phyloP scores from a whole-genome alignment of 2,329 filamentous ascomycete species.

The Ophiostoma ips region DNA sequence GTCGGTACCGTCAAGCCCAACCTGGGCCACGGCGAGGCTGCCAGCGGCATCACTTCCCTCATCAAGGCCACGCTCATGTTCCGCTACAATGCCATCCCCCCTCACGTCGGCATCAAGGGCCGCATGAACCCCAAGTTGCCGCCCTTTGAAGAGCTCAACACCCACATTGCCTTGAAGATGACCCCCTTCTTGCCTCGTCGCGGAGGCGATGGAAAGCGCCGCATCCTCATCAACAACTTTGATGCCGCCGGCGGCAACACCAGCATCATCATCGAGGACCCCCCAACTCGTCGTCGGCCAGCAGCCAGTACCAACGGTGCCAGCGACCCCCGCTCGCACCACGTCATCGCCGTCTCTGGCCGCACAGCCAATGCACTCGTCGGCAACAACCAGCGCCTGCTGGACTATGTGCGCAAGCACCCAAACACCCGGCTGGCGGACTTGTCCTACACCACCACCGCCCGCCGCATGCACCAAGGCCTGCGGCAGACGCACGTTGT shows the following conservation, averaged over 20 bases:
- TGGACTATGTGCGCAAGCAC: conserved; percentile 37
- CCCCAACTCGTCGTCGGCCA: conserved; percentile 24
- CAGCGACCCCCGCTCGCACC: conserved; percentile 41
- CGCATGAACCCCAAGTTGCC: conserved; percentile 47
- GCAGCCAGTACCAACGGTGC: conserved; percentile 10
- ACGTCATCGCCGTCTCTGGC: conserved; percentile 45
- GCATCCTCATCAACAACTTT: conserved; percentile 53
- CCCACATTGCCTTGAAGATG: conserved; percentile 42
- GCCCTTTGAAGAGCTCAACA: conserved; percentile 36
- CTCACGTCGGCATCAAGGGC: conserved; percentile 53
- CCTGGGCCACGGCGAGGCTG: conserved; percentile 48
- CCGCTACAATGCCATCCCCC: conserved; percentile 47
- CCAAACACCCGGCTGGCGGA: conserved; percentile 39
- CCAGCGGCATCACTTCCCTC: conserved; percentile 45
- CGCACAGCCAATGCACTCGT: conserved; percentile 42
- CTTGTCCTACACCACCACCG: conserved; percentile 55
- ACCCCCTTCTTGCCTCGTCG: conserved; percentile 34
- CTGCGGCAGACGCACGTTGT: conserved; percentile 39
- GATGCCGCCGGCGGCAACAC: conserved; percentile 55
- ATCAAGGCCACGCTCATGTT: conserved; percentile 54
- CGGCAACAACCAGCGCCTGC: conserved; percentile 41
- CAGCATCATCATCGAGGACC: conserved; percentile 50
- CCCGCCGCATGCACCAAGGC: conserved; percentile 44
- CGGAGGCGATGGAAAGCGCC: conserved; percentile 29
- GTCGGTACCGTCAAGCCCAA: conserved; percentile 52